A percentile compares a stretch with the other conserved stretches of the same genome.
These are phyloP conservation scores for Barbarea vulgaris DNA, from an alignment of 345 rosid genomes.

Conservation along the genomic window DNA sequence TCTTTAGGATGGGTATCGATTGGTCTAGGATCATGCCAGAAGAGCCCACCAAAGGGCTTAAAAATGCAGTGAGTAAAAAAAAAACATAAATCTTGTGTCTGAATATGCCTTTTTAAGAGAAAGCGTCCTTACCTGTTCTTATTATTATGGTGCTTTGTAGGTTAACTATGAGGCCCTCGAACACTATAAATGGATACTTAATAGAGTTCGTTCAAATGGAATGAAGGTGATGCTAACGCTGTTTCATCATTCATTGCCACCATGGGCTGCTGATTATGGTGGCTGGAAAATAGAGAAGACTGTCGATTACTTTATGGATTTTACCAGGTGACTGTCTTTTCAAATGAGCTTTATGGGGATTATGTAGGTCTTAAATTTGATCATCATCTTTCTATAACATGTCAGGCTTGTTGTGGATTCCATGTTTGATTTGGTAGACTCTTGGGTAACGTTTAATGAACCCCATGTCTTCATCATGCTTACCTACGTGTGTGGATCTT, in stretches of 20 bases:
- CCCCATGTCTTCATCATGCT: constrained; percentile 92
- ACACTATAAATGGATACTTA: constrained; percentile 85
- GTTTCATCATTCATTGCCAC: constrained; percentile 95
- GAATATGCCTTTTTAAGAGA: constrained; percentile 20
- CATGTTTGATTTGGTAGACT: constrained; percentile 78
- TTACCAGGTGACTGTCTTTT: constrained; percentile 62
- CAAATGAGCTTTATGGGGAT: constrained; percentile 13
- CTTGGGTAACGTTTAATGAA: constrained; percentile 93
- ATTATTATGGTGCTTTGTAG: constrained; percentile 39
- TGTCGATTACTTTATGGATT: constrained; percentile 80
- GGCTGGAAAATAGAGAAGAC: constrained; percentile 98
- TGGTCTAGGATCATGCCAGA: constrained; percentile 87
- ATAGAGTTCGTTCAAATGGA: constrained; percentile 73
- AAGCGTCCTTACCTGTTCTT: constrained; percentile 3
- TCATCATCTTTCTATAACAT: constrained; percentile 29
- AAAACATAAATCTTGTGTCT: constrained; percentile 24
- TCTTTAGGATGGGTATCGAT: constrained; percentile 94
- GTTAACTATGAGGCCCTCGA: constrained; percentile 87
- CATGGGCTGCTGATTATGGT: constrained; percentile 97
- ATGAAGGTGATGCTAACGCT: constrained; percentile 98
- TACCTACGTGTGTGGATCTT: constrained; percentile 92
- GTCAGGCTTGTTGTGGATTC: constrained; percentile 86
- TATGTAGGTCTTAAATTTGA: constrained; percentile 22
- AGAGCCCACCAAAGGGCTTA: constrained; percentile 77
- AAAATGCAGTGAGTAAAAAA: constrained; percentile 63